These are phyloP conservation scores for Neurospora sp. DNA, from an alignment of 495 filamentous ascomycete genomes.

Conservation along the genomic window DNA sequence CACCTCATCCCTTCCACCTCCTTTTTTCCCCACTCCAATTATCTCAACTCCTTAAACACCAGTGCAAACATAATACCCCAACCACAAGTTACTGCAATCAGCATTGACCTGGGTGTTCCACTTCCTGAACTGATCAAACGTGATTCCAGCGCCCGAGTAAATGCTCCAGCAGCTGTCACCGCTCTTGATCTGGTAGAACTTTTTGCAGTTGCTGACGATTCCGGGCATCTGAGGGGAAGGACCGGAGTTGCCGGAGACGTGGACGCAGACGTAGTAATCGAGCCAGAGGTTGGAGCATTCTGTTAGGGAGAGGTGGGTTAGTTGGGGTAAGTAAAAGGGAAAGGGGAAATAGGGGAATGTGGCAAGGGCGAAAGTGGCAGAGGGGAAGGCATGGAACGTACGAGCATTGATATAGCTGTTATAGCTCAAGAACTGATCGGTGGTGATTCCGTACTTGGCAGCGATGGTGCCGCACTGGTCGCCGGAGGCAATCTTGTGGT, in stretches of 20 bases:
- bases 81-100: slow-evolving; percentile 11
- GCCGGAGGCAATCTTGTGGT: slow-evolving; percentile 27
- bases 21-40: too few relatives aligned
- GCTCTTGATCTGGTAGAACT: not conserved
- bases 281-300: slow-evolving; percentile 6
- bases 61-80: slow-evolving; percentile 10
- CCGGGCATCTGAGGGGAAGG: not conserved
- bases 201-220: not conserved
- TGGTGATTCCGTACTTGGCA: slow-evolving; percentile 13
- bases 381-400: not conserved
- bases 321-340: not conserved
- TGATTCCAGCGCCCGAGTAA: slow-evolving; percentile 6
- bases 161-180: slow-evolving; percentile 6
- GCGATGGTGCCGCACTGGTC: slow-evolving; percentile 36
- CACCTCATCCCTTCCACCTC: not conserved
- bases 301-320: not conserved
- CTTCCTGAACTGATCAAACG: slow-evolving; percentile 8
- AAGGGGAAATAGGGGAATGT: not conserved
- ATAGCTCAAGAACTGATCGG: slow-evolving; percentile 22
- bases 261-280: slow-evolving; percentile 10
- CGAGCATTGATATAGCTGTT: slow-evolving; percentile 16
- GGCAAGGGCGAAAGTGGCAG: not conserved
- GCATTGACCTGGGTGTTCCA: slow-evolving; percentile 11
- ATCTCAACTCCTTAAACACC: not conserved
- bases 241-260: not conserved